A percentile compares a stretch with the other conserved stretches of the same genome.
phyloP scores from a whole-genome alignment of 1,139 yeast species.

The Kazachstania sp. region DNA sequence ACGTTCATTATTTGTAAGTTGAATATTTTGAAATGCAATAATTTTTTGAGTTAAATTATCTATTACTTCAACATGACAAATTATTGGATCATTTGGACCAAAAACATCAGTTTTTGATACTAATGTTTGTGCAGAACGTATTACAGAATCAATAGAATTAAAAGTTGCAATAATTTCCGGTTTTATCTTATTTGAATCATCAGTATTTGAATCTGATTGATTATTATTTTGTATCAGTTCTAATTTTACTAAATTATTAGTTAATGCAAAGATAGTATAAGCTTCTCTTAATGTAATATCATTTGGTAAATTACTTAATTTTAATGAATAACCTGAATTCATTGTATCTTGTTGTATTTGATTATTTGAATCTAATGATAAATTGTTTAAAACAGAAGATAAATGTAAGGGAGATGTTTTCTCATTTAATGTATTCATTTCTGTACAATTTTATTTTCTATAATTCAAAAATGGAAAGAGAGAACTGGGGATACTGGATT shows the following conservation, averaged over 20 bases:
- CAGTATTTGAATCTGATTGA: background rate
- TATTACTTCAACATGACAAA: conserved; percentile 46
- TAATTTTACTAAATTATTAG: conserved; percentile 58
- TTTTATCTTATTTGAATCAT: conserved; percentile 5
- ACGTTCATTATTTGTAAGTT: background rate
- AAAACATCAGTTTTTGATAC: conserved; percentile 53
- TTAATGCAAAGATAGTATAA: conserved; percentile 66
- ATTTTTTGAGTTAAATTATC: conserved; percentile 30
- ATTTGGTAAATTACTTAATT: conserved; percentile 53
- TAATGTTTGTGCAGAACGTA: conserved; percentile 60
- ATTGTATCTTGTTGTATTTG: conserved; percentile 7
- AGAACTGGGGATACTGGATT: no score
- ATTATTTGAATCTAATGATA: background rate
- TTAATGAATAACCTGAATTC: conserved; percentile 27
- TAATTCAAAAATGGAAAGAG: background rate
- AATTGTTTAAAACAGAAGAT: conserved; percentile 21
- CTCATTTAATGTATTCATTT: conserved; percentile 5
- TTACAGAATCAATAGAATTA: conserved; percentile 54
- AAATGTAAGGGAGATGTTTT: conserved; percentile 23
- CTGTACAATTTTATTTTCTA: background rate
- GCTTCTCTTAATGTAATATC: conserved; percentile 75
- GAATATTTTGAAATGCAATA: conserved; percentile 17
- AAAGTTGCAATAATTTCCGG: conserved; percentile 53
- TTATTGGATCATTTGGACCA: conserved; percentile 46
- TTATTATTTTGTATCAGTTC: conserved; percentile 40